Evolutionary conservation across 2,329 filamentous ascomycete species (phyloP), one percentile per base, ranked within the genome.

Genomic region (Diplodia scrobiculata): DNA sequence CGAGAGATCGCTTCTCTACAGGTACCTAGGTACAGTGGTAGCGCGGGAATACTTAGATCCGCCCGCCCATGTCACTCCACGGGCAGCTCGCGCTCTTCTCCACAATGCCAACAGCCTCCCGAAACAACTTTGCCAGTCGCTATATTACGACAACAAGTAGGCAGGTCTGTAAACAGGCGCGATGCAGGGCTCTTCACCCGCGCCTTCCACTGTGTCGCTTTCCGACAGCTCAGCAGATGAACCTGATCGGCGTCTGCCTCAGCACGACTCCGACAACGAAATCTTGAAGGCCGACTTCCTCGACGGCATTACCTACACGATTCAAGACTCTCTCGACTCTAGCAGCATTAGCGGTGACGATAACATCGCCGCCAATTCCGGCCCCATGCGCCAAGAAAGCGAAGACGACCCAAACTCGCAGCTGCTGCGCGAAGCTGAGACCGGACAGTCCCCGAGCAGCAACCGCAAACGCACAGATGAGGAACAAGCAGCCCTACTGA

Each of bases 261-360:
- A 59, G 55, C 21, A 36, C 10, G n/a, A 36, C 6, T 50, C 45
- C 58, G 55, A 47, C 6, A 11, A 50, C 27, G 58, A 62, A 29
- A 25, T 62, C 7, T 47, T 62, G 7, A 50, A 50, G 29, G n/a
- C n/a, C 7, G 58, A 62, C 45, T 62, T 62, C 7, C 58, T 62
- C n/a, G 27, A 51, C 3, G 58, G 58, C n/a, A 21, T 62, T 11
- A 1, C 58, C 1, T 17, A 62, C 27, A 17, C 17, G n/a, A 21
- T 17, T 10, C 13, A n/a, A 11, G 13, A 45, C 1, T 17, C 36
- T 3, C 10, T 2, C 11, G 38, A 29, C 19, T 45, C 53, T 11
- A 41, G 36, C n/a, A 45, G 25, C 1, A 2, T 17, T 5, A 14
- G 32, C 17, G 54, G 25, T 1, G 14, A 45, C 7, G 11, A 36